Evolutionary conservation across 371 early-diverging fungal species (phyloP), one percentile per base, ranked within the genome.

Genomic region (Mucor circinelloides): DNA sequence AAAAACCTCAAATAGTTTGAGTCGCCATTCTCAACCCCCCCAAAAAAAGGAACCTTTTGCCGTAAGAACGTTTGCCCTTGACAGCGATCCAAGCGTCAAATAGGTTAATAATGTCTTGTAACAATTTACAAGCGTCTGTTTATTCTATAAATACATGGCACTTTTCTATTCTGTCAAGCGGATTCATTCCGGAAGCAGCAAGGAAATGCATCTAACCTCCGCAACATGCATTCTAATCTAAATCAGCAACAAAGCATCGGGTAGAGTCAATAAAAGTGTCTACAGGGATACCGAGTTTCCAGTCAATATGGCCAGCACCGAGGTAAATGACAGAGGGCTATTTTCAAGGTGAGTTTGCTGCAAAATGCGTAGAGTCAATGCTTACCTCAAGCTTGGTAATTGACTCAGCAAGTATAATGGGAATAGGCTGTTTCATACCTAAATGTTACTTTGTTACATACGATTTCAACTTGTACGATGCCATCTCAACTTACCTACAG

Each of bases 291-390:
- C 89, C 89, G 10, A 94, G 69, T 71, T 96, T 96, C 91, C 92
- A 95, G 70, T 96, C 95, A 8, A 90, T 78, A 75, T 95, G 93
- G 0, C 97, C 97, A 32, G 92, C 94, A 25, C 96, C 96, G n/a
- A 95, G 78, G 69, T 82, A 94, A 17, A 94, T 71, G 3, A 95
- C 81, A 4, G 90, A 85, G 2, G 96, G 96, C 83, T 87, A 74
- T 30, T 52, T 1, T 23, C n/a, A n/a, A 6, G 6, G 0, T 36
- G 36, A n/a, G n/a, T 44, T 15, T 44, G 17, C 19, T 44, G 17
- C 44, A 44, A 44, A 17, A 42, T 42, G 21, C 21, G n/a, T 21
- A 48, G 17, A 34, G 3, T 3, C 48, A 17, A 10, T n/a, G 23
- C 36, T 57, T 80, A 83, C 85, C 64, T 87, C 64, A 17, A 93